Percentiles rank a stretch among this genome's conserved stretches.
Evolutionary conservation across 768 basidiomycete species (phyloP).

Genomic region (Naganishia vaughanmartiniae): DNA sequence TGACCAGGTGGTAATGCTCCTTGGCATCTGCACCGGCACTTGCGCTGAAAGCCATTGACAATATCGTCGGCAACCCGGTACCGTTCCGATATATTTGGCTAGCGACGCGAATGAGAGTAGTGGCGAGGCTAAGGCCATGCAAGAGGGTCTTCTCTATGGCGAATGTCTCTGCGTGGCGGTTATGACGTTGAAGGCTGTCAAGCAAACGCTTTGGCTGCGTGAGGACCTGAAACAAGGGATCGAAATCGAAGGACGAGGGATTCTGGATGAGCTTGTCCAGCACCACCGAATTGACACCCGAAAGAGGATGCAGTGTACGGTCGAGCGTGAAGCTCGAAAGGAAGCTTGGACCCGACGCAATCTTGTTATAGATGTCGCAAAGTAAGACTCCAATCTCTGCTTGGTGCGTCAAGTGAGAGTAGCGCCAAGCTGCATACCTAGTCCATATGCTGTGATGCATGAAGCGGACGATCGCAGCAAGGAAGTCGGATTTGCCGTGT

Average conservation of each 20-base stretch:
- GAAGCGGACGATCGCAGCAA: constrained; percentile 14
- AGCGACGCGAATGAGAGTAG: not conserved
- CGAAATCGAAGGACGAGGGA: constrained; percentile 24
- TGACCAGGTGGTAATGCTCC: constrained; percentile 17
- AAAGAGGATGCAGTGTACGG: constrained; percentile 3
- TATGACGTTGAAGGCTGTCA: constrained; percentile 3
- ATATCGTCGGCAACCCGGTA: not conserved
- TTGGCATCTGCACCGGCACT: constrained; percentile 7
- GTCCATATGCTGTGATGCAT: constrained; percentile 28
- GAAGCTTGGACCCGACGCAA: constrained; percentile 15
- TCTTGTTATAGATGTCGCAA: constrained; percentile 22
- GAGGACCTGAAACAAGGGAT: constrained; percentile 21
- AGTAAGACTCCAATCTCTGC: constrained; percentile 16
- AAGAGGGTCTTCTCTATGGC: constrained; percentile 13
- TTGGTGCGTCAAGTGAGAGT: constrained; percentile 19
- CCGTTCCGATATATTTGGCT: constrained; percentile 8
- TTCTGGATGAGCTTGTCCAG: constrained; percentile 17
- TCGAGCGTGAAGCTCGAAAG: constrained; percentile 1
- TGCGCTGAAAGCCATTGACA: constrained; percentile 5
- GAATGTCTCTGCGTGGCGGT: constrained; percentile 20
- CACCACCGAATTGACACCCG: constrained; percentile 13
- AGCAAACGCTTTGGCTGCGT: constrained; percentile 12
- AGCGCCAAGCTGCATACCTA: constrained; percentile 24
- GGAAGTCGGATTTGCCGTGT: constrained; percentile 17
- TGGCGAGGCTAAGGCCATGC: constrained; percentile 18